A percentile compares a stretch with the other conserved stretches of the same genome.
phyloP scores from a whole-genome alignment of 2,329 filamentous ascomycete genomes.

The Dothistroma septosporum region DNA sequence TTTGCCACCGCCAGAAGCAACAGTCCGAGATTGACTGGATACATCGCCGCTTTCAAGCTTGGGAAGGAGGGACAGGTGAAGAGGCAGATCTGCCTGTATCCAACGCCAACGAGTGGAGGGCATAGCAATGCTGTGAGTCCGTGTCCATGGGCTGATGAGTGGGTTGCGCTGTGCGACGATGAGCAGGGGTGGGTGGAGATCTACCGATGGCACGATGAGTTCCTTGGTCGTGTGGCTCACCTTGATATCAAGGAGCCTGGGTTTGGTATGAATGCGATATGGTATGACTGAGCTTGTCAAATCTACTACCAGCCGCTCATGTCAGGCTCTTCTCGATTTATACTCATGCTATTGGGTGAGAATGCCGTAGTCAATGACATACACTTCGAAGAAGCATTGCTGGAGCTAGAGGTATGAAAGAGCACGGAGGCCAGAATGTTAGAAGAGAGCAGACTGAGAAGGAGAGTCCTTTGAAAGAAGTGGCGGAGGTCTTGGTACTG shows the following conservation, averaged over 20 bases:
- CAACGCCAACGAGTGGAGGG: conserved; percentile 80
- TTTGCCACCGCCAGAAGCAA: conserved; percentile 84
- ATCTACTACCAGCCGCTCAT: too few species aligned
- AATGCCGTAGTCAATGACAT: too few species aligned
- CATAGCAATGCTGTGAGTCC: conserved; percentile 86
- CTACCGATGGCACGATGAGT: conserved; percentile 81
- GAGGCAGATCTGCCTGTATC: conserved; percentile 72
- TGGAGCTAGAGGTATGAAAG: too few species aligned
- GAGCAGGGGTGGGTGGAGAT: conserved; percentile 84
- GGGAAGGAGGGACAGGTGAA: conserved; percentile 64
- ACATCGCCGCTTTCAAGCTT: conserved; percentile 75
- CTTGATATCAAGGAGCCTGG: conserved; percentile 78
- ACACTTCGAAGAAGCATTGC: too few species aligned
- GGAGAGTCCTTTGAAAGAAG: too few species aligned
- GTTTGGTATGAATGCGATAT: conserved; percentile 95
- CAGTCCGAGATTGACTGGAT: conserved; percentile 69
- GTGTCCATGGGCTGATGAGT: conserved; percentile 80
- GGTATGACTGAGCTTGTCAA: conserved; percentile 63
- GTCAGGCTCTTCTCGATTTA: too few species aligned
- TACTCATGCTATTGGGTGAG: too few species aligned
- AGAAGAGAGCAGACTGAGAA: too few species aligned
- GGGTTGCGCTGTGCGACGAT: conserved; percentile 85
- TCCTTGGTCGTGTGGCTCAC: conserved; percentile 70
- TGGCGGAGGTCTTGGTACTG: too few species aligned
- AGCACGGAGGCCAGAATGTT: too few species aligned